Conservation (phyloP, 805 yeast genomes). For the Cyberlindnera misumaiensis region DNA sequence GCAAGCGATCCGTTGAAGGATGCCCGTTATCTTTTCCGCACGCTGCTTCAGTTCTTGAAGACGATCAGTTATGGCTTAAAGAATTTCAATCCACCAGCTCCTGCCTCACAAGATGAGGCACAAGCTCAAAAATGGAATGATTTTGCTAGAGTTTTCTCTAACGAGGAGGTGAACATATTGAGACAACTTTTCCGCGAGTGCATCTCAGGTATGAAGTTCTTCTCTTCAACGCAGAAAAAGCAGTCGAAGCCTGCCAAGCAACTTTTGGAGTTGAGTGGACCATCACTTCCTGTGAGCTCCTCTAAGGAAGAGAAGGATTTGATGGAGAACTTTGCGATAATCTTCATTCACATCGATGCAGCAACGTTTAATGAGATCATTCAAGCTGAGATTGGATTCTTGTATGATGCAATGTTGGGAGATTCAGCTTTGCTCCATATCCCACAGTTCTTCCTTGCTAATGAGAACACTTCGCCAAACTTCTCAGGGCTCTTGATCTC, state of each 20-base stretch:
- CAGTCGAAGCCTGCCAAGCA: constrained; percentile 19
- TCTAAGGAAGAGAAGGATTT: constrained; percentile 91
- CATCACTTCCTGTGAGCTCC: constrained; percentile 77
- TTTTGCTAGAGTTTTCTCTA: constrained; percentile 73
- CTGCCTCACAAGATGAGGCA: constrained; percentile 35
- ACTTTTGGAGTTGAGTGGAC: constrained; percentile 49
- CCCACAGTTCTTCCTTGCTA: constrained; percentile 90
- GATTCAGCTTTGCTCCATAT: constrained; percentile 85
- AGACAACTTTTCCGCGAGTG: constrained; percentile 79
- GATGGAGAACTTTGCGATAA: constrained; percentile 92
- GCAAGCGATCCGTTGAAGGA: constrained; percentile 69
- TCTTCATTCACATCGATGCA: constrained; percentile 89
- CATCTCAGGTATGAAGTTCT: constrained; percentile 70
- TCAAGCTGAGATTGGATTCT: constrained; percentile 67
- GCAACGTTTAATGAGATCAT: constrained; percentile 93
- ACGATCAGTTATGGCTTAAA: constrained; percentile 86
- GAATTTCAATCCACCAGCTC: constrained; percentile 80
- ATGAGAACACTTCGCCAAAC: constrained; percentile 90
- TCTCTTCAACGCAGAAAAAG: constrained; percentile 38
- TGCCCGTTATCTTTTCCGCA: constrained; percentile 80
- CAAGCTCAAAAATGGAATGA: constrained; percentile 70
- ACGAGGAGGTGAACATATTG: constrained; percentile 76
- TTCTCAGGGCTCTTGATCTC: constrained; percentile 79
- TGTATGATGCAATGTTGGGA: constrained; percentile 71
- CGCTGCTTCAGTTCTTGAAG: constrained; percentile 82